Evolutionary conservation across 139 green algal genomes (phyloP), one percentile per base, ranked within the genome.

Genomic region (Marvania coccoides): DNA sequence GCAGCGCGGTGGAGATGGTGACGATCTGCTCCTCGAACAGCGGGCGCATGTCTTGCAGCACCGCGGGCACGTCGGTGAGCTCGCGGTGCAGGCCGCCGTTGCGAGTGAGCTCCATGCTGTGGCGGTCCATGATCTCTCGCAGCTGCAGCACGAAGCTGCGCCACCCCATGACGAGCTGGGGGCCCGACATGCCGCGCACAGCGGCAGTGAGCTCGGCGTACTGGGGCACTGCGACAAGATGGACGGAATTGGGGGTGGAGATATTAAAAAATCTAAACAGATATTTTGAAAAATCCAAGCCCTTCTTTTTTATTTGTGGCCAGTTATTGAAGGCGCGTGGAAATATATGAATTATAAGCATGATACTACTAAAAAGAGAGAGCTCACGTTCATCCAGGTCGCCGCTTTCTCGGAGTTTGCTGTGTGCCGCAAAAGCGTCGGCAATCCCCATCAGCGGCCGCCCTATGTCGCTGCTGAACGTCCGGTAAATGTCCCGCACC

Each of bases 211-310:
- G 42, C 19, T 51, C 42, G 19, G 19, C 19, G 19, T 51, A 51
- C 19, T 51, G 42, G 19, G 42, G 42, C 19, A 28, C 42, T 51
- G 42, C 42, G 42, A 19, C 19, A 51, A 51, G 19, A 51, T 28
- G 19, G 19, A n/a, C n/a, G n/a, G n/a, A n/a, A n/a, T n/a, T n/a
- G n/a, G n/a, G n/a, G n/a, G n/a, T n/a, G n/a, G n/a, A n/a, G n/a
- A n/a, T n/a, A n/a, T n/a, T n/a, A n/a, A n/a, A n/a, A n/a, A n/a
- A n/a, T n/a, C n/a, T n/a, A n/a, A n/a, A n/a, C 19, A 28, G 19
- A 51, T 51, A 51, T 51, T 51, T 28, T 51, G 19, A 51, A 51
- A 51, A 51, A 51, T n/a, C n/a, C n/a, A n/a, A n/a, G n/a, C n/a
- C n/a, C n/a, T n/a, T n/a, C n/a, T n/a, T n/a, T n/a, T n/a, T n/a